These are phyloP conservation scores for Pisolithus orientalis DNA, from an alignment of 768 basidiomycete species.

Conservation along the genomic window DNA sequence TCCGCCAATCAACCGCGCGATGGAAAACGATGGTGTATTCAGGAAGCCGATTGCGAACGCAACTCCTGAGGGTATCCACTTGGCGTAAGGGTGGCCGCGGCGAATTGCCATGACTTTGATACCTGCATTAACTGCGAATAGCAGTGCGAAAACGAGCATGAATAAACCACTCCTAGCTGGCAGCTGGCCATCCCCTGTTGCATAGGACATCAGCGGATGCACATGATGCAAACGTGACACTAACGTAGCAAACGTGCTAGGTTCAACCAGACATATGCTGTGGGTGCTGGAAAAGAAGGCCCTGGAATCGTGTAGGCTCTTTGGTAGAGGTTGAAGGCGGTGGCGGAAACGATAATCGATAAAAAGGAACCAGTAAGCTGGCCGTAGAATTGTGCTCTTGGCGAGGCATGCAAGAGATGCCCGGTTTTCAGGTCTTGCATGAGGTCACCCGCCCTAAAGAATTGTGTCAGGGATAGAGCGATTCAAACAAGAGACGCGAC, in stretches of 20 bases:
- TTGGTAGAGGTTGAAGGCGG: slow-evolving; percentile 83
- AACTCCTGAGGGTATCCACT: slow-evolving; percentile 86
- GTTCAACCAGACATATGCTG: slow-evolving; percentile 88
- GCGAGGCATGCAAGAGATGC: slow-evolving; percentile 85
- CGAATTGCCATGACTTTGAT: slow-evolving; percentile 56
- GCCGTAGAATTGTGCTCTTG: slow-evolving; percentile 89
- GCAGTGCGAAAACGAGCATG: slow-evolving; percentile 70
- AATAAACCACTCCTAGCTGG: slow-evolving; percentile 69
- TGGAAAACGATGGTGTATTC: slow-evolving; percentile 91
- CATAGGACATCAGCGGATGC: slow-evolving; percentile 3
- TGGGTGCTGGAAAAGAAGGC: slow-evolving; percentile 93
- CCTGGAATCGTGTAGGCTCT: slow-evolving; percentile 86
- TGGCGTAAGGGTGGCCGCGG: slow-evolving; percentile 47
- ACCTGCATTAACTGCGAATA: slow-evolving; percentile 65
- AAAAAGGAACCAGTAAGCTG: slow-evolving; percentile 87
- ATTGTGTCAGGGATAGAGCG: slow-evolving; percentile 1
- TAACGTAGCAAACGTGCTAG: slow-evolving; percentile 70
- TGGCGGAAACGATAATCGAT: slow-evolving; percentile 84
- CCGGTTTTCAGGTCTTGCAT: slow-evolving; percentile 99
- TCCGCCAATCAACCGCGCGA: slow-evolving; percentile 88
- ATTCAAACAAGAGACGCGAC: slow-evolving; percentile 15
- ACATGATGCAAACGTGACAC: slow-evolving; percentile 20
- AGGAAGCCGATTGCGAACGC: slow-evolving; percentile 95
- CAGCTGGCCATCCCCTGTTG: slow-evolving; percentile 71
- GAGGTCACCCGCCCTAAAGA: slow-evolving; percentile 79